phyloP scores from a whole-genome alignment of 176 grass and related monocot species.

The Cymbopogon citratus region DNA sequence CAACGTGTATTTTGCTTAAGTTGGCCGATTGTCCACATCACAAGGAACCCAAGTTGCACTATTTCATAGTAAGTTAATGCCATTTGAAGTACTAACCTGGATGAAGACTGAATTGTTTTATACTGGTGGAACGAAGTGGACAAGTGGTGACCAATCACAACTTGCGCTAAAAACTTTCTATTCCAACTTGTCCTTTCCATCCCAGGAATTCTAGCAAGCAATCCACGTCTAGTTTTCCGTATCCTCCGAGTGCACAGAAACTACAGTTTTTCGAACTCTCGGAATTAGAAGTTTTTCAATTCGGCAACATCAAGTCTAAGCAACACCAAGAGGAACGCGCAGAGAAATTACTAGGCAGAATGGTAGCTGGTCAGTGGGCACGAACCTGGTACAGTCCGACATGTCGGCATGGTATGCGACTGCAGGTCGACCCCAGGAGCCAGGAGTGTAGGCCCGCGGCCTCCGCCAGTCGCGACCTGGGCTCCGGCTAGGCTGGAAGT shows the following conservation, averaged over 20 bases:
- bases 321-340: neutral
- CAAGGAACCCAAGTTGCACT: neutral
- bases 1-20: neutral
- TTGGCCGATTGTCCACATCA: neutral
- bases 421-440: too few relatives aligned
- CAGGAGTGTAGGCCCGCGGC: too few relatives aligned
- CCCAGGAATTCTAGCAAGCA: neutral
- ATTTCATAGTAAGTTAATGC: neutral
- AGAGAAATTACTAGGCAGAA: neutral
- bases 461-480: too few relatives aligned
- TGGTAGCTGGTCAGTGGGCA: neutral
- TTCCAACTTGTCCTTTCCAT: neutral
- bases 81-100: neutral
- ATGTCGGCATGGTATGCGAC: neutral
- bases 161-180: neutral
- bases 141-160: neutral
- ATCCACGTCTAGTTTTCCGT: neutral
- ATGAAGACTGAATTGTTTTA: neutral
- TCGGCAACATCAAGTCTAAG: neutral
- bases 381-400: neutral
- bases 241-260: neutral
- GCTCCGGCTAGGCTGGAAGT: too few relatives aligned
- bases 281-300: neutral
- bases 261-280: too few relatives aligned
- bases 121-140: neutral